Evolutionary conservation across 225 moss, liverwort and hornwort genomes (phyloP).

Genomic region (Straminergon stramineum): DNA sequence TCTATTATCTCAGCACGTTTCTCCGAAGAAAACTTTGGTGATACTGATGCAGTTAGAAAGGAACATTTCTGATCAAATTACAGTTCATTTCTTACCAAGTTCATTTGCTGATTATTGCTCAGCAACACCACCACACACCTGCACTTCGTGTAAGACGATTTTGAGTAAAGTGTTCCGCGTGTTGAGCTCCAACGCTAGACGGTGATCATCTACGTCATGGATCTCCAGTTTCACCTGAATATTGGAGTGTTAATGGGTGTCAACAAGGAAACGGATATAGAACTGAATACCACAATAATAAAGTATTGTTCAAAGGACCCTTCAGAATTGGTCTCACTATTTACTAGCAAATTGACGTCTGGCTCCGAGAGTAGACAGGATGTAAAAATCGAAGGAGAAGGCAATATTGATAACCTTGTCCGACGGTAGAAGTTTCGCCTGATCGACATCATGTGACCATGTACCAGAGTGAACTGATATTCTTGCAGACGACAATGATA

Average conservation of each 20-base stretch:
- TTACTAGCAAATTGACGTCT: not conserved
- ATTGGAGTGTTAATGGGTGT: not conserved
- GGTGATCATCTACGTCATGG: slow-evolving; percentile 63
- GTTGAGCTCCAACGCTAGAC: slow-evolving; percentile 68
- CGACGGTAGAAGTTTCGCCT: slow-evolving; percentile 68
- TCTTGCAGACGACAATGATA: slow-evolving; percentile 51
- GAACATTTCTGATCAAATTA: not conserved
- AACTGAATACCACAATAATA: not conserved
- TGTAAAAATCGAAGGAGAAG: not conserved
- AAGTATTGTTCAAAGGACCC: not conserved
- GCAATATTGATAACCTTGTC: slow-evolving; percentile 43
- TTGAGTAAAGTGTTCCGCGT: slow-evolving; percentile 31
- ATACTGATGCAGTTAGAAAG: not conserved
- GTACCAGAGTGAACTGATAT: slow-evolving; percentile 73
- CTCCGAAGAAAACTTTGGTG: not conserved
- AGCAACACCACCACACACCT: slow-evolving; percentile 13
- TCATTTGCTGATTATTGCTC: not conserved
- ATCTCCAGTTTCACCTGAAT: slow-evolving; percentile 52
- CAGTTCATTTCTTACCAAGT: not conserved
- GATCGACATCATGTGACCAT: slow-evolving; percentile 85
- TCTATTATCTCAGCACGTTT: not conserved
- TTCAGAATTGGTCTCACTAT: not conserved
- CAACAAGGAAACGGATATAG: not conserved
- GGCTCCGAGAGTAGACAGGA: not conserved
- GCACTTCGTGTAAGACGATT: slow-evolving; percentile 42